Evolutionary conservation across 2,329 filamentous ascomycete species (phyloP).

Genomic region (Stagonosporopsis vannaccii): DNA sequence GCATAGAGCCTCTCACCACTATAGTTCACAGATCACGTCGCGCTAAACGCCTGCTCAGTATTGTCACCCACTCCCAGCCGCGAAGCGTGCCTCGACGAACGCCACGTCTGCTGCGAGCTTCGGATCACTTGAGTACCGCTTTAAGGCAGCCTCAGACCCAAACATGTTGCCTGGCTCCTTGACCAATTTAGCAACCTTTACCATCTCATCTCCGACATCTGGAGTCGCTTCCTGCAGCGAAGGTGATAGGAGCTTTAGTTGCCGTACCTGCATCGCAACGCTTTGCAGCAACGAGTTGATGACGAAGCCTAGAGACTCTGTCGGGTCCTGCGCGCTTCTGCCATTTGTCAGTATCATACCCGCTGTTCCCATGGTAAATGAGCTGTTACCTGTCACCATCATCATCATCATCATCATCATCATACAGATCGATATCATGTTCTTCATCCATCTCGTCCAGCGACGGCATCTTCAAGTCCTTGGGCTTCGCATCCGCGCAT

Average conservation of each 20-base stretch:
- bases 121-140: slow-evolving; percentile 22
- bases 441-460: slow-evolving; percentile 21
- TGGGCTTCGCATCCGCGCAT: slow-evolving; percentile 28
- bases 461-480: slow-evolving; percentile 29
- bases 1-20: background rate
- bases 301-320: slow-evolving; percentile 27
- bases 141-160: slow-evolving; percentile 28
- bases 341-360: slow-evolving; percentile 5
- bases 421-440: slow-evolving; percentile 12
- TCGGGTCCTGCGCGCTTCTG: slow-evolving; percentile 23
- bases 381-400: slow-evolving; percentile 11
- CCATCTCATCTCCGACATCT: slow-evolving; percentile 28
- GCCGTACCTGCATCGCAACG: slow-evolving; percentile 32
- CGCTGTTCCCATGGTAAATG: too few species aligned
- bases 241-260: slow-evolving; percentile 32
- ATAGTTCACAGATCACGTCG: too few species aligned
- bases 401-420: slow-evolving; percentile 17
- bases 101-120: slow-evolving; percentile 29
- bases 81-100: slow-evolving; percentile 26
- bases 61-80: background rate
- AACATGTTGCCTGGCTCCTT: slow-evolving; percentile 31
- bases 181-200: slow-evolving; percentile 24
- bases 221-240: slow-evolving; percentile 36
- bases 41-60: too few species aligned
- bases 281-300: slow-evolving; percentile 33